Conservation (phyloP, 2,329 filamentous ascomycete species). For the Claviceps pazoutovae region DNA sequence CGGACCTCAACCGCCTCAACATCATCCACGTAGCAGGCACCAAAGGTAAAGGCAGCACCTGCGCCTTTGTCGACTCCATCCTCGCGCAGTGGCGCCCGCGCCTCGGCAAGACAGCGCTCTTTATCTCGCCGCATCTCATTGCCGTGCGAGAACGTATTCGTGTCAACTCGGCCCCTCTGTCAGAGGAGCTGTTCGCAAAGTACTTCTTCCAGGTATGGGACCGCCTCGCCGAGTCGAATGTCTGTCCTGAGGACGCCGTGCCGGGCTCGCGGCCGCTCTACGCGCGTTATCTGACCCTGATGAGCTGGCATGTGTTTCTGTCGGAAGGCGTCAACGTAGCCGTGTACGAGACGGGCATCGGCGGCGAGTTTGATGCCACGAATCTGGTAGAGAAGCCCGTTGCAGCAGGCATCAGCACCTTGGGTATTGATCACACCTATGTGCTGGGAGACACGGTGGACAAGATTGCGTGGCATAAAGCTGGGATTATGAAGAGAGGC, state of each 20-base stretch:
- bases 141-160: slow-evolving; percentile 54
- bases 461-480: slow-evolving; percentile 62
- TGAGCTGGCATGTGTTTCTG: slow-evolving; percentile 54
- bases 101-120: slow-evolving; percentile 42
- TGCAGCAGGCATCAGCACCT: slow-evolving; percentile 47
- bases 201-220: slow-evolving; percentile 61
- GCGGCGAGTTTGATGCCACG: slow-evolving; percentile 55
- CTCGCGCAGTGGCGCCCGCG: slow-evolving; percentile 34
- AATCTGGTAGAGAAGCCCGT: slow-evolving; percentile 47
- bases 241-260: slow-evolving; percentile 19
- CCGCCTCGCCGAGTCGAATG: slow-evolving; percentile 26
- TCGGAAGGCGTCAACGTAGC: slow-evolving; percentile 47
- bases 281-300: slow-evolving; percentile 48
- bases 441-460: slow-evolving; percentile 48
- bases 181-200: slow-evolving; percentile 42
- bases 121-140: slow-evolving; percentile 56
- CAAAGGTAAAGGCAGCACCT: slow-evolving; percentile 66
- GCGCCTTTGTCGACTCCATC: slow-evolving; percentile 52
- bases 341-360: slow-evolving; percentile 53
- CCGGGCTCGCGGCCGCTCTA: slow-evolving; percentile 38
- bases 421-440: slow-evolving; percentile 56
- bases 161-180: slow-evolving; percentile 43
- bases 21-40: slow-evolving; percentile 59
- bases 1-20: slow-evolving; percentile 46
- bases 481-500: slow-evolving; percentile 52